Percentiles rank a stretch among this genome's conserved stretches.
phyloP scores from a whole-genome alignment of 306 rosid genomes.

The Elaeagnus macrophylla region DNA sequence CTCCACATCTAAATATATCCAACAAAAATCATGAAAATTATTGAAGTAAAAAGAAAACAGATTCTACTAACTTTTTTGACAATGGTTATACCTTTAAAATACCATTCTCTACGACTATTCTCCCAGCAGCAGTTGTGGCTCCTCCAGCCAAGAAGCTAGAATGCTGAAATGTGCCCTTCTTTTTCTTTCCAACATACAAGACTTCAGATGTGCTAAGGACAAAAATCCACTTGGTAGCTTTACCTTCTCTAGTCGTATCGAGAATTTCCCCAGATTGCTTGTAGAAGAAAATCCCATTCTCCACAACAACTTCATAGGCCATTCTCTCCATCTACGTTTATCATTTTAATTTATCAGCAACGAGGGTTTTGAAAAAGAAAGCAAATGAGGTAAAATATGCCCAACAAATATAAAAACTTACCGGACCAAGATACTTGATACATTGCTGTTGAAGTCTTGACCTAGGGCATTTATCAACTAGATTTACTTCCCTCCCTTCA shows the following conservation, averaged over 20 bases:
- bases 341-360: slow-evolving; percentile 8
- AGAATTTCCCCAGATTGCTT: slow-evolving; percentile 73
- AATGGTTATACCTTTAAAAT: slow-evolving; percentile 56
- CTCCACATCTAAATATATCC: slow-evolving; percentile 4
- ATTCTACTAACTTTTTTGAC: not conserved
- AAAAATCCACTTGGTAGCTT: slow-evolving; percentile 81
- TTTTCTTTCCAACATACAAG: slow-evolving; percentile 83
- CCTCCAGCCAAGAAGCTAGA: slow-evolving; percentile 99
- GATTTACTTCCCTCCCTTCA: slow-evolving; percentile 86
- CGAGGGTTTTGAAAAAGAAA: not conserved
- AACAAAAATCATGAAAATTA: not conserved
- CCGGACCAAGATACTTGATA: slow-evolving; percentile 95
- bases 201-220: slow-evolving; percentile 84
- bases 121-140: slow-evolving; percentile 96
- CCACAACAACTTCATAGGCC: slow-evolving; percentile 74
- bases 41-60: not conserved
- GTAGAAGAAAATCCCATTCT: slow-evolving; percentile 64
- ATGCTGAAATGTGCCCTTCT: slow-evolving; percentile 91
- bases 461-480: slow-evolving; percentile 63
- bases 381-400: slow-evolving; percentile 1
- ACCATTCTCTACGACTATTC: slow-evolving; percentile 76
- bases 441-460: slow-evolving; percentile 84
- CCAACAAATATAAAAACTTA: slow-evolving; percentile 35
- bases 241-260: slow-evolving; percentile 36
- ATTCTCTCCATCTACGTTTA: slow-evolving; percentile 77